Base-by-base conservation (phyloP, 441 rosid species). In the Brassica balearica region DNA sequence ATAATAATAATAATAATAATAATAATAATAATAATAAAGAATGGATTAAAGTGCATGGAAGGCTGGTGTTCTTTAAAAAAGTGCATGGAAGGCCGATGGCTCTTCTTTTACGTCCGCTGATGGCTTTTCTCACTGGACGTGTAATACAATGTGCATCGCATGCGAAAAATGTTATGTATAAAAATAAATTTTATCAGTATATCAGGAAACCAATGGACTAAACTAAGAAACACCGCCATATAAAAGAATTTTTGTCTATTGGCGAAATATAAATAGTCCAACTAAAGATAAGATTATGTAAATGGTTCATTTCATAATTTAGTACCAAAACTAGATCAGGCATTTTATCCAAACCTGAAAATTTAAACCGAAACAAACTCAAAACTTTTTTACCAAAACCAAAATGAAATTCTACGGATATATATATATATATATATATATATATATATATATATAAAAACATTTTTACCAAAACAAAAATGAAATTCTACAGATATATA, bases 21-120 rank as follows among this genome's bases (percentile, higher is more conserved):
- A 34, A 41, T 41, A 41, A 25, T 11, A 12, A 41, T 41, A 41
- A 25, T 11, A 12, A 9, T 1, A 56, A 27, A 36, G 15, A 59
- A 36, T n/a, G 20, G 25, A n/a, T 20, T 20, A 60, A 36, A 43
- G 12, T 41, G 59, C 15, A 23, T 72, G 75, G 15, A 14, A 12
- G 75, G 68, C 58, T 41, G 75, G 23, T 72, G 76, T 25, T 25
- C 27, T 25, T 25, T 25, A 25, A 25, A 36, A 60, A 36, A 43
- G 12, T 41, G 25, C 15, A 23, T 72, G 75, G 15, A 14, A 12
- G 75, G 68, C 58, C 61, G 75, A 38, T 72, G 76, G 68, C 32
- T 43, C 34, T 23, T 22, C 23, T 59, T 60, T 60, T 59, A 60
- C 36, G 65, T 25, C 65, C n/a, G 69, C 75, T 71, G 68, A 41